Base-by-base conservation (phyloP, 108 stramenopile species). In the Schizochytrium sp. region DNA sequence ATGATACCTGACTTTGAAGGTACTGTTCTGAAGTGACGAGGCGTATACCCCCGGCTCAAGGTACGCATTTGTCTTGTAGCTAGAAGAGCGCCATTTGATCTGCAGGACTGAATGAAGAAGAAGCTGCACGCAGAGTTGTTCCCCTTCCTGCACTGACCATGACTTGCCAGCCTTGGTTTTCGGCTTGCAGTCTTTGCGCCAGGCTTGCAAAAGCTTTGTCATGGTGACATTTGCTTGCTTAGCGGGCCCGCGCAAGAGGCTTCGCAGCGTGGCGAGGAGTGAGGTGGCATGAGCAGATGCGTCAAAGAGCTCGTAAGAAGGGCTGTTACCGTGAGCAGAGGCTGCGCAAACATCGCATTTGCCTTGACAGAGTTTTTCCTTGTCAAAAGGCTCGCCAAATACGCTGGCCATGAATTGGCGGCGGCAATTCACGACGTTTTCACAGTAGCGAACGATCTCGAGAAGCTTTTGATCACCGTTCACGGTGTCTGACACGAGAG, bases 381-480 rank as follows among this genome's bases (percentile, higher is more conserved):
- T 48, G 28, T 53, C 45, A n/a, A 89, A 89, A 25, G 5, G 25
- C 60, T 89, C 89, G 23, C 89, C 89, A 44, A 89, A 89, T 29
- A 58, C 28, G 3, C 23, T 5, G 5, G 88, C 41, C 58, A 89
- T 88, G 45, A 53, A n/a, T 5, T 87, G 23, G 44, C 89, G 57
- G 3, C 89, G 41, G 89, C 89, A 89, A 10, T 69, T 5, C 29
- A 87, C 28, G 8, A 19, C 4, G 58, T 76, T 58, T 55, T 88
- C 87, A 28, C 87, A 88, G 83, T 87, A 89, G 43, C 51, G 14
- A 1, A 97, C 91, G 72, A 97, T 97, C 10, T 94, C 88, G 90
- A 95, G 94, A 47, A 98, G 90, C 88, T 97, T 95, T 89, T 97
- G 96, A 76, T 96, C 93, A 90, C 76, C 76, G 19, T 47, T 6